Evolutionary conservation across 2,329 filamentous ascomycete genomes (phyloP).

Genomic region (Diaporthe vaccinii): DNA sequence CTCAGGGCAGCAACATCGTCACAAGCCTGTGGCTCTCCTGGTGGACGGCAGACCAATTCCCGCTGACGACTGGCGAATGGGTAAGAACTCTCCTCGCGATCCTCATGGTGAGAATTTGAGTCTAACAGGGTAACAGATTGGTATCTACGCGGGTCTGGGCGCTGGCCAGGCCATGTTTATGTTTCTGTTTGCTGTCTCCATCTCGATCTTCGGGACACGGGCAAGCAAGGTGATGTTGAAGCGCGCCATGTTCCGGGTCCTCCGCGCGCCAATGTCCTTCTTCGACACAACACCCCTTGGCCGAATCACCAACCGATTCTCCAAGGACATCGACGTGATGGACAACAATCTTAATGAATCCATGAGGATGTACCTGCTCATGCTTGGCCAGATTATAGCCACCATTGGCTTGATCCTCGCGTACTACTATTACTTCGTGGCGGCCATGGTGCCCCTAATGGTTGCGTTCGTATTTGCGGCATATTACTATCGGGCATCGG

Average conservation of each 20-base stretch:
- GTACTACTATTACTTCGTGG: conserved; percentile 89
- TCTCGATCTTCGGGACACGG: conserved; percentile 84
- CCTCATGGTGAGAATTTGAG: no score
- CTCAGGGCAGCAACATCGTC: conserved; percentile 87
- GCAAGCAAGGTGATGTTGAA: conserved; percentile 87
- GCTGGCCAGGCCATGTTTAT: conserved; percentile 78
- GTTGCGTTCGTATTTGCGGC: conserved; percentile 85
- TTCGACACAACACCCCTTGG: conserved; percentile 97
- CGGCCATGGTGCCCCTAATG: conserved; percentile 74
- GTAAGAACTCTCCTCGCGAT: neutral
- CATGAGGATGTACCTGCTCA: conserved; percentile 93
- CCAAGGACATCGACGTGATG: conserved; percentile 95
- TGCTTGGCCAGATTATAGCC: conserved; percentile 82
- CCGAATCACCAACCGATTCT: conserved; percentile 96
- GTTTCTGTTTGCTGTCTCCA: conserved; percentile 83
- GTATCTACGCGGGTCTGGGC: conserved; percentile 79
- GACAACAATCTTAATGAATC: conserved; percentile 92
- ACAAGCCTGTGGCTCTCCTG: conserved; percentile 94
- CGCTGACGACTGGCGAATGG: conserved; percentile 73
- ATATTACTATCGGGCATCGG: conserved; percentile 90
- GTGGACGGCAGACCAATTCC: conserved; percentile 87
- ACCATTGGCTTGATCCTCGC: conserved; percentile 93
- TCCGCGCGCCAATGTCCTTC: conserved; percentile 84
- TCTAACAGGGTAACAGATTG: conserved; percentile 65
- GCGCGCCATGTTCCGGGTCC: conserved; percentile 81